Base-by-base conservation (phyloP, 2,329 filamentous ascomycete species). In the Zymoseptoria brevis region DNA sequence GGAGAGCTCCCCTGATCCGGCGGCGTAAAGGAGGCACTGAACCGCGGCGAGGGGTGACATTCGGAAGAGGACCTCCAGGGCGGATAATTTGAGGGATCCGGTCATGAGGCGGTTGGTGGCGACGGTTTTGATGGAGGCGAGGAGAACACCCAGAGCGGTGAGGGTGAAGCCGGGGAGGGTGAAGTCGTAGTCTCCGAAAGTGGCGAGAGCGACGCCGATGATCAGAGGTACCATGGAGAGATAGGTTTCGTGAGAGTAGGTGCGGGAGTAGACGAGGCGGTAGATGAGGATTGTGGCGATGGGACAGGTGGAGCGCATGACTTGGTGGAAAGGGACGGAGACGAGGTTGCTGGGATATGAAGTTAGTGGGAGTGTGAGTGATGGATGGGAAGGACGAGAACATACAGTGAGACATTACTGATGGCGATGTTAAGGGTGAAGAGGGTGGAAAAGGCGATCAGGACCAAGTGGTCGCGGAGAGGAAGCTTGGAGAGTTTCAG, bases 371-470 rank as follows among this genome's bases (percentile, higher is more conserved):
- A 8, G 2, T 11, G 30, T 35, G 30, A 35, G 30, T 35, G 49
- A 13, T 19, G 19, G 49, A 50, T 50, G 19, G 11, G 22, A 11
- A 1, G 50, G 50, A 13, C 1, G 13, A 8, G 19, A 19, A 68
- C 76, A 66, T 71, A 78, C 76, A 85, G 76, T 21, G 83, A 85
- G 41, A 85, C 76, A 73, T 85, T 85, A 24, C 81, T 84, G 55
- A 84, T 80, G 60, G 83, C 83, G 64, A 86, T 85, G 72, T 86
- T 86, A 68, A 83, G 76, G n/a, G 83, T 85, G 72, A 84, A 86
- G 5, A 86, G 76, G 35, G 79, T 75, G 24, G 83, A 85, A 69
- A 86, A 86, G 54, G 80, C 76, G 35, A 83, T 72, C 35, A 85
- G 76, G 16, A 79, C 76, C 35, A 82, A 69, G 68, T 83, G 79